Evolutionary conservation across 371 early-diverging fungal species (phyloP).

Genomic region (Zychaea mexicana): DNA sequence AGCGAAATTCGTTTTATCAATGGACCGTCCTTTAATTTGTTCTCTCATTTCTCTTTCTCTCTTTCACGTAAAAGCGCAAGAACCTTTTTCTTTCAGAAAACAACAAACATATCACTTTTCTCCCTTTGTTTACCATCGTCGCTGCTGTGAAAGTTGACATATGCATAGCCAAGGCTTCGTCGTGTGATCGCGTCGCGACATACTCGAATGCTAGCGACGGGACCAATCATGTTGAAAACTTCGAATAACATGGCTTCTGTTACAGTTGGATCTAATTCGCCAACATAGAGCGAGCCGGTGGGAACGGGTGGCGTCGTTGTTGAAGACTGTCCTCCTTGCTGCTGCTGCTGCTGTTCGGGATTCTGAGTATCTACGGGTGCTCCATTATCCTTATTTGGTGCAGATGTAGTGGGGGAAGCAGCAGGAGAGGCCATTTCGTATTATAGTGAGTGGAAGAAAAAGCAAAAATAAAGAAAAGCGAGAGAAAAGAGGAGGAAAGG

Average conservation of each 20-base stretch:
- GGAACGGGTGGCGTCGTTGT: background rate
- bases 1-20: background rate
- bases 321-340: background rate
- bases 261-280: slow-evolving; percentile 90
- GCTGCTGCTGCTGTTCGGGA: slow-evolving; percentile 1
- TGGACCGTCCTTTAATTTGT: slow-evolving; percentile 3
- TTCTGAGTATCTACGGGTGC: background rate
- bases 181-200: slow-evolving; percentile 97
- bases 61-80: too few species aligned
- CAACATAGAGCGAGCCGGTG: slow-evolving; percentile 78
- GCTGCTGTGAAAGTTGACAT: slow-evolving; percentile 91
- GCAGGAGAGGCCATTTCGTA: background rate
- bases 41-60: too few species aligned
- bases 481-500: too few species aligned
- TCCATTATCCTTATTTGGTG: background rate
- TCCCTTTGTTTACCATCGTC: slow-evolving; percentile 57
- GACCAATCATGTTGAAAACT: slow-evolving; percentile 92
- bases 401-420: background rate
- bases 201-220: slow-evolving; percentile 96
- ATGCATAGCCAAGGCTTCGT: slow-evolving; percentile 95
- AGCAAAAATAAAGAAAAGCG: too few species aligned
- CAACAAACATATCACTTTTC: too few species aligned
- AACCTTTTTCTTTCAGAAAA: too few species aligned
- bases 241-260: slow-evolving; percentile 97
- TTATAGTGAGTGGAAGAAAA: slow-evolving; percentile 2